Evolutionary conservation across 257 asterid species (phyloP).

Genomic region (Sherardia arvensis): DNA sequence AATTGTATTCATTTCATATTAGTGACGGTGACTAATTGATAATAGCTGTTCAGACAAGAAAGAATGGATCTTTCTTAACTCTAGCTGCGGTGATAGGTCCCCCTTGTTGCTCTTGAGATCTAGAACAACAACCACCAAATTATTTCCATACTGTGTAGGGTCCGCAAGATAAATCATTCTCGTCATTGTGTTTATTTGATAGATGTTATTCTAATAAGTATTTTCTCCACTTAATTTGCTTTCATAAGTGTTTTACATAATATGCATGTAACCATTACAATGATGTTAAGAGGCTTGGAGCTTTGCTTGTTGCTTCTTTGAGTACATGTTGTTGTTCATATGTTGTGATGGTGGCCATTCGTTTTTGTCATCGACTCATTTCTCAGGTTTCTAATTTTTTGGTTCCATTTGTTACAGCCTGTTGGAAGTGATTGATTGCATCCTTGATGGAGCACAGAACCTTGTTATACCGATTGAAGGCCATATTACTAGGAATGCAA

Average conservation of each 20-base stretch:
- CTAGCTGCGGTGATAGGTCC: not conserved
- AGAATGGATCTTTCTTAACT: not conserved
- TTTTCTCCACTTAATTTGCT: not conserved
- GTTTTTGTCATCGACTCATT: not conserved
- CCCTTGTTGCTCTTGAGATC: not conserved
- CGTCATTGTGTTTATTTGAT: not conserved
- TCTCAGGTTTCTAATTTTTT: not conserved
- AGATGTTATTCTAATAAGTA: no score
- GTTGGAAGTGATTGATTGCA: conserved; percentile 62
- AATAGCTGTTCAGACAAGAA: not conserved
- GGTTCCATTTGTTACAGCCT: conserved; percentile 32
- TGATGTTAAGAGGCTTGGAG: not conserved
- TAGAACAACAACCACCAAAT: not conserved
- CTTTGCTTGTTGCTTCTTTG: not conserved
- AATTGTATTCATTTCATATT: not conserved
- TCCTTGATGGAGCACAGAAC: conserved; percentile 72
- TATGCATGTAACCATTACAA: not conserved
- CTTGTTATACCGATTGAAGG: conserved; percentile 61
- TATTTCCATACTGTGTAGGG: not conserved
- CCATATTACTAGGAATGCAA: conserved; percentile 25
- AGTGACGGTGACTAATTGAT: not conserved
- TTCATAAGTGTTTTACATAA: not conserved
- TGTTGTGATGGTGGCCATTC: not conserved
- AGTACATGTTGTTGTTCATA: not conserved
- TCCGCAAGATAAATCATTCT: not conserved